Base-by-base conservation (phyloP, 2,329 filamentous ascomycete genomes). In the Aspergillus thermomutatus region DNA sequence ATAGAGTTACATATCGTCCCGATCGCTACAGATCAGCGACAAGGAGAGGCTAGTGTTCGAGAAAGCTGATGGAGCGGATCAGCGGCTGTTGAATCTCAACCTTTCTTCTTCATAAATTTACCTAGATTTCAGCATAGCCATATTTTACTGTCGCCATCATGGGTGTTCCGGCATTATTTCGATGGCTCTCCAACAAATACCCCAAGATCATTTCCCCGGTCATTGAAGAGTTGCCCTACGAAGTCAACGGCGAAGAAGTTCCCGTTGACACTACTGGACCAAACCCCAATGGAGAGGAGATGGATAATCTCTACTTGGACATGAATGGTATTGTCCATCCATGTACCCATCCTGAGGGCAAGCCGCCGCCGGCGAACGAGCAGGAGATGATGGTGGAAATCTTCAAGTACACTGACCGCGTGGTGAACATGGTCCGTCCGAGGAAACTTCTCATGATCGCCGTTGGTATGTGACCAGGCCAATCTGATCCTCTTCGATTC, bases 291-390 rank as follows among this genome's bases (percentile, higher is more conserved):
- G 92, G 92, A 72, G 93, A 97, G 77, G 94, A 99, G 75, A 90
- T 96, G 69, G 93, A 99, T 78, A 99, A 99, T 69, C 81, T 99
- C 5, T 99, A 99, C 71, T 85, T 99, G 61, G 94, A 99, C 70
- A 97, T 99, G 93, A 99, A 99, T 75, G 95, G 94, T 72, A 99
- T 99, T 64, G 94, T 99, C 40, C 94, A 99, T 80, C 95, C 95
- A 31, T 99, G 94, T 78, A 96, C 93, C 49, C 94, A 99, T 77
- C 94, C 94, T 0, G 94, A 99, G 74, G 93, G 97, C 69, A 86
- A 87, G 61, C 92, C 94, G 1, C 86, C 94, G 3, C 94, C 94
- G 10, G 89, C 88, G 69, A 93, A 94, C 59, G 94, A 99, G 79
- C 91, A 96, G 73, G 94, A 97, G 78, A 99, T 99, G 94, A 99